phyloP scores from a whole-genome alignment of 768 basidiomycete species.

The Auriscalpium microsporum region DNA sequence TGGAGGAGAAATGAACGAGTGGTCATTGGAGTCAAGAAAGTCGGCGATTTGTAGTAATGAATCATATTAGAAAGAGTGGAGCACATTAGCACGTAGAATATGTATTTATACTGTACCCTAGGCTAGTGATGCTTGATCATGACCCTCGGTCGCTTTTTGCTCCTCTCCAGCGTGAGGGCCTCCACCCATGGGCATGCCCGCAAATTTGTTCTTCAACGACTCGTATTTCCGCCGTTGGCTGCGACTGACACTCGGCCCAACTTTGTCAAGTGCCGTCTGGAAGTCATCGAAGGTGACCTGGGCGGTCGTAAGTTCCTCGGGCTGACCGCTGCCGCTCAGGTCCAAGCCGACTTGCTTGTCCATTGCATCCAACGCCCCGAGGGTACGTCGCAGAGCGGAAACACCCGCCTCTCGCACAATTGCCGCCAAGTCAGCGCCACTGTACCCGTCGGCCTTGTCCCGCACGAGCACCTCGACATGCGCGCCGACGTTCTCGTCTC shows the following conservation, averaged over 20 bases:
- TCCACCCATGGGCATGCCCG: slow-evolving; percentile 58
- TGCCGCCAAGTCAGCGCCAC: slow-evolving; percentile 85
- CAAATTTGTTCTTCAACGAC: slow-evolving; percentile 70
- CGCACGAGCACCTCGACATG: slow-evolving; percentile 42
- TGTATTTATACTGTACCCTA: not conserved
- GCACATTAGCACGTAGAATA: not conserved
- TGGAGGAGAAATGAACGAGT: slow-evolving; percentile 84
- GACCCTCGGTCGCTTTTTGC: not conserved
- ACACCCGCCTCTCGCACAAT: slow-evolving; percentile 88
- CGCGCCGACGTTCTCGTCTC: slow-evolving; percentile 22
- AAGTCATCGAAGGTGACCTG: slow-evolving; percentile 65
- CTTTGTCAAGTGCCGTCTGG: slow-evolving; percentile 61
- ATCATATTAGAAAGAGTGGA: not conserved
- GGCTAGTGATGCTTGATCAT: not conserved
- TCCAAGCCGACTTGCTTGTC: slow-evolving; percentile 21
- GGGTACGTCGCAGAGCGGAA: slow-evolving; percentile 57
- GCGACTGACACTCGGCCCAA: slow-evolving; percentile 77
- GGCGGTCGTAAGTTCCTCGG: slow-evolving; percentile 24
- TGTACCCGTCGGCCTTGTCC: slow-evolving; percentile 75
- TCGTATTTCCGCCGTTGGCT: slow-evolving; percentile 81
- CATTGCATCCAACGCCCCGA: slow-evolving; percentile 62
- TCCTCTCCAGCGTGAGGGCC: slow-evolving; percentile 10
- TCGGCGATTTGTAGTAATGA: slow-evolving; percentile 35
- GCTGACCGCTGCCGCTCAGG: slow-evolving; percentile 16
- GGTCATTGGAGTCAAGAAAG: slow-evolving; percentile 48